Conservation (phyloP, 208 protist species). For the Leishmania arabica region DNA sequence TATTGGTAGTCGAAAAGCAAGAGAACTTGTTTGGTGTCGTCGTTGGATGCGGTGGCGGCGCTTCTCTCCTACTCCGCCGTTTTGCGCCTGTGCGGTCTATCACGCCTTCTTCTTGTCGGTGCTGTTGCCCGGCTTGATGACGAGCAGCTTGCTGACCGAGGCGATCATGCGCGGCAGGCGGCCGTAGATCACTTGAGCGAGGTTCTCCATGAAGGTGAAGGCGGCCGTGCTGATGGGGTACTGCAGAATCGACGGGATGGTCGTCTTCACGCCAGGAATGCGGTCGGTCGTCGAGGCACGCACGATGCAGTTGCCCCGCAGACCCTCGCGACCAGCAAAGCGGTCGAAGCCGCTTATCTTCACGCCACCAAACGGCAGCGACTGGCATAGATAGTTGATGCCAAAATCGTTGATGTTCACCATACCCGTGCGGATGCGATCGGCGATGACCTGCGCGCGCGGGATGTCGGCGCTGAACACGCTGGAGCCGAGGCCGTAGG, state of each 20-base stretch:
- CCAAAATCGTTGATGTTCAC: conserved; percentile 95
- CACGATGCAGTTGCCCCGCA: conserved; percentile 92
- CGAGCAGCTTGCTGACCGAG: conserved; percentile 53
- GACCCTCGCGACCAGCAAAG: conserved; percentile 94
- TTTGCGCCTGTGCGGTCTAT: not conserved
- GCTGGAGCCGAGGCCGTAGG: conserved; percentile 91
- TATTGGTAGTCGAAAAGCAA: not conserved
- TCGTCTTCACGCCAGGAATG: conserved; percentile 86
- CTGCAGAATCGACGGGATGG: conserved; percentile 80
- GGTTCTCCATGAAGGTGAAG: conserved; percentile 84
- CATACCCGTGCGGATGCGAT: conserved; percentile 88
- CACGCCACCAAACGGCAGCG: conserved; percentile 95
- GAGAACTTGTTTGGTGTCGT: not conserved
- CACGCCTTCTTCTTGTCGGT: conserved; percentile 34
- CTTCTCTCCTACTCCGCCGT: not conserved
- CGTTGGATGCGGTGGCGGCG: not conserved
- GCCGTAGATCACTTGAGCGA: conserved; percentile 77
- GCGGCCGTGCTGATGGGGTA: conserved; percentile 78
- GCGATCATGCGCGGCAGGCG: conserved; percentile 49
- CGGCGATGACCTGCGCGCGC: conserved; percentile 84
- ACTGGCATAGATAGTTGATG: conserved; percentile 96
- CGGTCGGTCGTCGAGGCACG: conserved; percentile 84
- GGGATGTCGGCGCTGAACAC: conserved; percentile 84
- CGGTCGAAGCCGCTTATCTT: conserved; percentile 96
- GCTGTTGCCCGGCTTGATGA: conserved; percentile 44